Base-by-base conservation (phyloP, 768 basidiomycete genomes). In the Paxillus involutus region DNA sequence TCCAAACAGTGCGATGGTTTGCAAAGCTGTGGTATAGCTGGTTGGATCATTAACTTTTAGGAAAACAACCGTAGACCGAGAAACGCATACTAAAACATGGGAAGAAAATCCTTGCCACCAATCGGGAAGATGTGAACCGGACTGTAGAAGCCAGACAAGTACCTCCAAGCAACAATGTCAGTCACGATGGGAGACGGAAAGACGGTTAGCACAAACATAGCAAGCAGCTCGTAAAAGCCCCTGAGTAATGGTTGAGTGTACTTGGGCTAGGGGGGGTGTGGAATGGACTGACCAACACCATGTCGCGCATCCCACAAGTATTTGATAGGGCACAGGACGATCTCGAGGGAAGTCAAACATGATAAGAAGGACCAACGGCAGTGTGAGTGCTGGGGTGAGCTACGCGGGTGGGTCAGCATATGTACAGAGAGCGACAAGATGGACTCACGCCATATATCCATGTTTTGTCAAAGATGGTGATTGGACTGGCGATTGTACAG, bases 291-390 rank as follows among this genome's bases (percentile, higher is more conserved):
- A 82, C 88, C 86, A 89, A 55, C 71, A 73, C 86, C 87, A 89
- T 16, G 82, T 78, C 2, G 86, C 79, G 45, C 78, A 66, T 4
- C 76, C 69, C 16, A 90, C 71, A 44, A 80, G 73, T n/a, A 75
- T 46, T 70, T 92, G 91, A 67, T 89, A 91, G 5, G 80, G 66
- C 29, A 73, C 67, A 13, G 75, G 74, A 17, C 80, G 76, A 56
- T 85, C 80, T 41, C 86, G 76, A 2, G 89, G 90, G 75, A 82
- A 84, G 73, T 93, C 85, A 62, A 80, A 86, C 51, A 86, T 73
- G 52, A 91, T 79, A 75, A 90, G 77, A 47, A 67, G 79, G 74
- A 83, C 65, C 35, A 91, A 71, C 1, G 86, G 87, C 19, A 91
- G 66, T 29, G 80, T 86, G 47, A 88, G 66, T 3, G 72, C 67